These are phyloP conservation scores for Penicillium brasilianum DNA, from an alignment of 2,329 filamentous ascomycete genomes.

Conservation along the genomic window DNA sequence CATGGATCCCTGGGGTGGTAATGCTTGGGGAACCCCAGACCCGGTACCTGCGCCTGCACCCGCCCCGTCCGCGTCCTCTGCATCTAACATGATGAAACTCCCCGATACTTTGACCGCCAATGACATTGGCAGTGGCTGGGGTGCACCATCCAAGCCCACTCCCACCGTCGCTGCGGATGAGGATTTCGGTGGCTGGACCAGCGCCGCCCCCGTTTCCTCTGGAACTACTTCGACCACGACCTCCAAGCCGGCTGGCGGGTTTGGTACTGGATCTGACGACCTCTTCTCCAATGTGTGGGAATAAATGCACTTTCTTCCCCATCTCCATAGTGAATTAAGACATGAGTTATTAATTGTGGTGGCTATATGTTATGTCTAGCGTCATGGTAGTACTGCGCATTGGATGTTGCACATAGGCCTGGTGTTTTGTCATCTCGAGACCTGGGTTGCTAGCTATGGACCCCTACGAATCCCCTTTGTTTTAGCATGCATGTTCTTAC, in stretches of 20 bases:
- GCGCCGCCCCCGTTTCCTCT: conserved; percentile 64
- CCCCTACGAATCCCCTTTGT: not conserved
- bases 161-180: conserved; percentile 85
- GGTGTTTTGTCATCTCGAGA: conserved; percentile 7
- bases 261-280: conserved; percentile 69
- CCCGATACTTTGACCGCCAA: conserved; percentile 57
- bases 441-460: not conserved
- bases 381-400: conserved; percentile 20
- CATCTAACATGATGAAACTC: conserved; percentile 47
- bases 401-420: conserved; percentile 22
- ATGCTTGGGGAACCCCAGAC: conserved; percentile 77
- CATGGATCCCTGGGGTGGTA: conserved; percentile 82
- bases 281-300: conserved; percentile 97
- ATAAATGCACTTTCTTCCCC: conserved; percentile 52
- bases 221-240: conserved; percentile 46
- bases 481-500: conserved; percentile 1
- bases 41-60: conserved; percentile 56
- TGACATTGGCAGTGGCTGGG: conserved; percentile 72
- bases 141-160: conserved; percentile 42
- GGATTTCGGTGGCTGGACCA: conserved; percentile 95
- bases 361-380: conserved; percentile 10
- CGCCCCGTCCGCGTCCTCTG: conserved; percentile 38
- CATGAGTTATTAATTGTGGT: conserved; percentile 8
- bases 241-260: conserved; percentile 64
- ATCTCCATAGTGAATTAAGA: conserved; percentile 8